Percentiles rank a stretch among this genome's conserved stretches.
phyloP scores from a whole-genome alignment of 345 rosid genomes.

The Rhodomyrtus tomentosa region DNA sequence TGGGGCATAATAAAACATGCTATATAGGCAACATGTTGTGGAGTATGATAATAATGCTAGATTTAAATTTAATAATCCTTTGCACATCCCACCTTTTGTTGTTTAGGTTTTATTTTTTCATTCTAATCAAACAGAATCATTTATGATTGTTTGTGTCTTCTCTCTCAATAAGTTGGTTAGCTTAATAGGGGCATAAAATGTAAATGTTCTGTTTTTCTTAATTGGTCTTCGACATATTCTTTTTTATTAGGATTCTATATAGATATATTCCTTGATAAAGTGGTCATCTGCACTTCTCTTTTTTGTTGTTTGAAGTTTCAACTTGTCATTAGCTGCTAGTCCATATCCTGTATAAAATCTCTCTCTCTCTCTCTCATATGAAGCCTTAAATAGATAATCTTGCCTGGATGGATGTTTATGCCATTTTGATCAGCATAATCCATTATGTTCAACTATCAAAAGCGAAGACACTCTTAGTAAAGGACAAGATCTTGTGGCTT shows the following conservation, averaged over 20 bases:
- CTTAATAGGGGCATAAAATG: not conserved
- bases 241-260: not conserved
- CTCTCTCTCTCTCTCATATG: not conserved
- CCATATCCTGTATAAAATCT: not conserved
- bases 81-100: not conserved
- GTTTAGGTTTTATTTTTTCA: not conserved
- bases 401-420: no score
- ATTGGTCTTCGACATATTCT: not conserved
- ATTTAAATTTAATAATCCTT: not conserved
- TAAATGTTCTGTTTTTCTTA: not conserved
- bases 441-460: not conserved
- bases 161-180: not conserved
- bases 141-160: not conserved
- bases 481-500: not conserved
- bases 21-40: not conserved
- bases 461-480: not conserved
- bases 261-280: not conserved
- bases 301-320: not conserved
- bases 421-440: no score
- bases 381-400: no score
- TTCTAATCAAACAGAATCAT: not conserved
- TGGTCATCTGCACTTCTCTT: not conserved
- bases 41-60: not conserved
- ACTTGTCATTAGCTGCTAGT: not conserved
- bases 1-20: not conserved